Percentiles rank a stretch among this genome's conserved stretches.
phyloP scores from a whole-genome alignment of 768 basidiomycete genomes.

The Amanita pallidorosea region DNA sequence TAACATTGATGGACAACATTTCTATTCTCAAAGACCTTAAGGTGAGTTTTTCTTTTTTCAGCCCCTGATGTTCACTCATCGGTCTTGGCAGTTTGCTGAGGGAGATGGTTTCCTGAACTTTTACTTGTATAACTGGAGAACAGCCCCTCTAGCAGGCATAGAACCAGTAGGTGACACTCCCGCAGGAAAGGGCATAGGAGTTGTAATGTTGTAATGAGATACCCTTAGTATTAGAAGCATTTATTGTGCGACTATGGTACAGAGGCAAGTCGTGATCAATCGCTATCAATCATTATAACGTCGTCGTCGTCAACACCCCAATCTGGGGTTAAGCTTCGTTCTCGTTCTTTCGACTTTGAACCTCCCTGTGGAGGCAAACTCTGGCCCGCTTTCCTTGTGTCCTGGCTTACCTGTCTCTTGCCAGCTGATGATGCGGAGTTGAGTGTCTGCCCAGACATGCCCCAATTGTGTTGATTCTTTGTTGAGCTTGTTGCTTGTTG shows the following conservation, averaged over 20 bases:
- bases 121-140: conserved; percentile 94
- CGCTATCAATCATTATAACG: conserved; percentile 78
- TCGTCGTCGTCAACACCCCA: conserved; percentile 82
- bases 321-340: conserved; percentile 64
- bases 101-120: conserved; percentile 90
- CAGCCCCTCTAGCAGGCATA: conserved; percentile 67
- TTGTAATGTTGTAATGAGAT: conserved; percentile 75
- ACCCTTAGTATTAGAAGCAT: conserved; percentile 1
- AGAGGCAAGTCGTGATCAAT: conserved; percentile 25
- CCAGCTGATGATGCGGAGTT: conserved; percentile 26
- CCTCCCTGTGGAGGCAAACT: conserved; percentile 33
- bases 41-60: conserved; percentile 29
- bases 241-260: conserved; percentile 6
- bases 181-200: conserved; percentile 78
- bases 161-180: conserved; percentile 33
- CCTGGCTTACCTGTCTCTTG: conserved; percentile 27
- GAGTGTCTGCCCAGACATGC: conserved; percentile 40
- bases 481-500: conserved; percentile 14
- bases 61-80: conserved; percentile 1
- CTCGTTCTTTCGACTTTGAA: conserved; percentile 26
- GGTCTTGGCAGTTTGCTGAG: conserved; percentile 61
- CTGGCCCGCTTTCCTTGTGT: conserved; percentile 44
- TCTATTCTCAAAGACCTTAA: conserved; percentile 74
- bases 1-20: conserved; percentile 93
- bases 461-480: conserved; percentile 33